phyloP scores from a whole-genome alignment of 106 monocot genomes.

The Alisma plantagoaquatica region DNA sequence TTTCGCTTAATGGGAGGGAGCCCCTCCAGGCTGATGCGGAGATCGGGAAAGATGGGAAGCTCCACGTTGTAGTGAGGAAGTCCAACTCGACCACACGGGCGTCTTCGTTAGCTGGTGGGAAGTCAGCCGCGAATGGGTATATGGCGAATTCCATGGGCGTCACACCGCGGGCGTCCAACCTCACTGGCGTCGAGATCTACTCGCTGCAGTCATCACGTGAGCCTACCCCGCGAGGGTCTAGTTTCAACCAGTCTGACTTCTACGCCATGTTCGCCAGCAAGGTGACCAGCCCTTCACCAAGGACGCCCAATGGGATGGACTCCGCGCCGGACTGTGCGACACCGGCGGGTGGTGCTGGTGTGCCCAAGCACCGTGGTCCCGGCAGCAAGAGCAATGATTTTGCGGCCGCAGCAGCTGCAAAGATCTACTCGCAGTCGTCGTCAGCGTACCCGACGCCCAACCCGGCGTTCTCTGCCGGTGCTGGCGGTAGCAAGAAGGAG shows the following conservation, averaged over 20 bases:
- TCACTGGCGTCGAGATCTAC: constrained; percentile 42
- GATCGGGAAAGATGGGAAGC: constrained; percentile 25
- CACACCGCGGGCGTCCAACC: constrained; percentile 40
- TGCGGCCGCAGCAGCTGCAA: not conserved
- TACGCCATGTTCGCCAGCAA: constrained; percentile 24
- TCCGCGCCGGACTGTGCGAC: not conserved
- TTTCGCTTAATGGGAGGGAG: constrained; percentile 33
- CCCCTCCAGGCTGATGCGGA: constrained; percentile 42
- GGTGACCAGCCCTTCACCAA: constrained; percentile 6
- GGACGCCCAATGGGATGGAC: no score
- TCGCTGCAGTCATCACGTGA: constrained; percentile 37
- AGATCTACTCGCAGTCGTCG: no score
- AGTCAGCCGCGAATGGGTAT: constrained; percentile 8
- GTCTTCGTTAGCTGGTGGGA: constrained; percentile 13
- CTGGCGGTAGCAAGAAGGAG: no score
- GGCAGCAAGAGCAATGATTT: constrained; percentile 27
- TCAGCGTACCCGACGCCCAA: constrained; percentile 19
- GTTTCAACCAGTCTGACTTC: constrained; percentile 40
- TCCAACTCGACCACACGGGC: constrained; percentile 11
- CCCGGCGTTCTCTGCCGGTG: constrained; percentile 14
- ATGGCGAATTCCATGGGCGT: no score
- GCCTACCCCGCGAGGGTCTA: constrained; percentile 35
- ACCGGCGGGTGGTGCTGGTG: not conserved
- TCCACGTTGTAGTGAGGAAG: constrained; percentile 30
- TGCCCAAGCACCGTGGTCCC: constrained; percentile 14